Evolutionary conservation across 305 asterid species (phyloP), one percentile per base, ranked within the genome.

Genomic region (Striga hermonthica): DNA sequence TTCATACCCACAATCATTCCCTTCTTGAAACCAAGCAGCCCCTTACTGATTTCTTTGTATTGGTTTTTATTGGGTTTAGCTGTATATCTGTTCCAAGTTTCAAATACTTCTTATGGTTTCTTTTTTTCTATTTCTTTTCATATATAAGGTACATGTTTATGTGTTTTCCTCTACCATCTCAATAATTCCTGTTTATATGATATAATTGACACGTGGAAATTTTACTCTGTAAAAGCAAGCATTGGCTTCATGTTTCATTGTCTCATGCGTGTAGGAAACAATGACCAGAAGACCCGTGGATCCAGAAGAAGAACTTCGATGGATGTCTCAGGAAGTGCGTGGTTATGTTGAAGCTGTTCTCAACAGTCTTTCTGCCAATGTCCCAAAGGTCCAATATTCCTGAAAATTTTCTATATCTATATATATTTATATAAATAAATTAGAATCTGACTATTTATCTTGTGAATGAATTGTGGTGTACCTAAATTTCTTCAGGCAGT

Each of bases 301-400:
- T 74, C 99, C 99, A 3, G 99, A 91, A 75, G 99, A 94, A 80
- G 99, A 94, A 77, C 97, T 94, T 75, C 88, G 97, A 71, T 94
- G 98, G 99, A 94, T 94, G 99, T 78, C 99, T 75, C 99, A 94
- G 74, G 99, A 94, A 91, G 99, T 94, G 74, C 97, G 98, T 28
- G 99, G 99, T 69, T 94, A 94, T 75, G 96, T 94, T 52, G 99
- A 94, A 82, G 99, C 99, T 57, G 99, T 94, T 77, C 91, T 94
- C 7, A 94, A 94, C 74, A 94, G 99, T 74, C 98, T 94, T 69
- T 98, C 97, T 54, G 99, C 99, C 66, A 94, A 94, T 83, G 99
- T 91, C 57, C 99, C 99, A 66, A 94, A 94, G 85, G 99, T 89
- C 61, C 16, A 69, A 68, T 68, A 72, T 47, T 41, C 40, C 48